Conservation (phyloP, 2,329 filamentous ascomycete species). For the Trichoderma oligosporum region DNA sequence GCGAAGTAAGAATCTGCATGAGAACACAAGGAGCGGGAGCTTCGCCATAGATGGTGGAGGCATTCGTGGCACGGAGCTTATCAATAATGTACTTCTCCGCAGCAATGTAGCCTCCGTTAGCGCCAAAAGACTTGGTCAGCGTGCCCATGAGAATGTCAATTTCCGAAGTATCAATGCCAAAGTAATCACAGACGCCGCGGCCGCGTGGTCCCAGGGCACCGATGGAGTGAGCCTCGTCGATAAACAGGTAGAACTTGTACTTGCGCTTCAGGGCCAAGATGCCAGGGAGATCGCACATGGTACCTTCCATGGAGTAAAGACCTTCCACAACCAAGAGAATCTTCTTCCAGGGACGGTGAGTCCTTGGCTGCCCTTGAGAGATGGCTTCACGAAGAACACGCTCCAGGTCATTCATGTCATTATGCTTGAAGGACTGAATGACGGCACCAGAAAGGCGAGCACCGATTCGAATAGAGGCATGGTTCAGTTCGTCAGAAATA, state of each 20-base stretch:
- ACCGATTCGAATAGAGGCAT: slow-evolving; percentile 94
- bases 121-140: slow-evolving; percentile 95
- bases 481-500: slow-evolving; percentile 95
- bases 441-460: slow-evolving; percentile 91
- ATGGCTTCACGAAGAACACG: slow-evolving; percentile 84
- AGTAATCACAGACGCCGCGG: slow-evolving; percentile 95
- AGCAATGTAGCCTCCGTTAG: slow-evolving; percentile 93
- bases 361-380: slow-evolving; percentile 92
- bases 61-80: slow-evolving; percentile 81
- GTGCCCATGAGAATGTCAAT: slow-evolving; percentile 98
- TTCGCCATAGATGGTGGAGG: slow-evolving; percentile 82
- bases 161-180: slow-evolving; percentile 79
- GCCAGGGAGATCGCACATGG: slow-evolving; percentile 95
- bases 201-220: slow-evolving; percentile 86
- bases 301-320: slow-evolving; percentile 98
- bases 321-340: slow-evolving; percentile 95
- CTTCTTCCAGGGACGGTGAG: slow-evolving; percentile 99
- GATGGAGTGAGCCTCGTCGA: slow-evolving; percentile 95
- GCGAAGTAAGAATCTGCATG: slow-evolving; percentile 81
- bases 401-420: slow-evolving; percentile 88
- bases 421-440: slow-evolving; percentile 96
- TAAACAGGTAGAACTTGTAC: slow-evolving; percentile 95
- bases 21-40: slow-evolving; percentile 82
- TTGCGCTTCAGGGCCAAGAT: slow-evolving; percentile 82
- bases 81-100: slow-evolving; percentile 88